These are phyloP conservation scores for Herpetospermum pedunculosum DNA, from an alignment of 306 rosid genomes.

Conservation along the genomic window DNA sequence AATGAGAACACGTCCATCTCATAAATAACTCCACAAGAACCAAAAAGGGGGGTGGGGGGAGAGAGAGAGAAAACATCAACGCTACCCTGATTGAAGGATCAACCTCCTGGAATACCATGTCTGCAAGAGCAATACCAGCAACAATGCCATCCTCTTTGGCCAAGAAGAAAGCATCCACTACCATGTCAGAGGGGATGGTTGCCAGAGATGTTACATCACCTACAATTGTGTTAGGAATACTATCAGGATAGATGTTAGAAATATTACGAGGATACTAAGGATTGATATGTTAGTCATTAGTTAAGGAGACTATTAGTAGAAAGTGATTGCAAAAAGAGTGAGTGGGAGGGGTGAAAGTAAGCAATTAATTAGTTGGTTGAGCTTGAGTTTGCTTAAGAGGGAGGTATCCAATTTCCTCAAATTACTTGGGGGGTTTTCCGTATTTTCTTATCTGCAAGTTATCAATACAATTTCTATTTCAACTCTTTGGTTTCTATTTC, in stretches of 20 bases:
- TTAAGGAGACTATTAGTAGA: neutral
- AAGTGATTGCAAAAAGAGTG: neutral
- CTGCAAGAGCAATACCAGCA: conserved; percentile 78
- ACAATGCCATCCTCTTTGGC: conserved; percentile 81
- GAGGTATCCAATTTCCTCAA: neutral
- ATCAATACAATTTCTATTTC: neutral
- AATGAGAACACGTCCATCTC: neutral
- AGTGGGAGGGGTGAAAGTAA: neutral
- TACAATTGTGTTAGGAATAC: conserved; percentile 12
- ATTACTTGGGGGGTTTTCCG: neutral
- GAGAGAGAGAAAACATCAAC: neutral
- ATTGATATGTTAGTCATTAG: neutral
- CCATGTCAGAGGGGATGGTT: conserved; percentile 63
- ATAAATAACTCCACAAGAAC: neutral
- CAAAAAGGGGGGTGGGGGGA: neutral
- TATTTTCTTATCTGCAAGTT: neutral
- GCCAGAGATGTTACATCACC: conserved; percentile 87
- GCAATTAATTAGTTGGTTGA: neutral
- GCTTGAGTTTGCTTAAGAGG: neutral
- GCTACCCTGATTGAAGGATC: conserved; percentile 73
- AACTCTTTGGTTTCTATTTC: neutral
- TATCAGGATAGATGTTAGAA: neutral
- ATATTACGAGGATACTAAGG: neutral
- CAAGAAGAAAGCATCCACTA: conserved; percentile 80
- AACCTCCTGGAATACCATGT: conserved; percentile 70